Percentiles rank a stretch among this genome's conserved stretches.
These are phyloP conservation scores for Lithospermum erythrorhizon DNA, from an alignment of 257 asterid genomes.

Conservation along the genomic window DNA sequence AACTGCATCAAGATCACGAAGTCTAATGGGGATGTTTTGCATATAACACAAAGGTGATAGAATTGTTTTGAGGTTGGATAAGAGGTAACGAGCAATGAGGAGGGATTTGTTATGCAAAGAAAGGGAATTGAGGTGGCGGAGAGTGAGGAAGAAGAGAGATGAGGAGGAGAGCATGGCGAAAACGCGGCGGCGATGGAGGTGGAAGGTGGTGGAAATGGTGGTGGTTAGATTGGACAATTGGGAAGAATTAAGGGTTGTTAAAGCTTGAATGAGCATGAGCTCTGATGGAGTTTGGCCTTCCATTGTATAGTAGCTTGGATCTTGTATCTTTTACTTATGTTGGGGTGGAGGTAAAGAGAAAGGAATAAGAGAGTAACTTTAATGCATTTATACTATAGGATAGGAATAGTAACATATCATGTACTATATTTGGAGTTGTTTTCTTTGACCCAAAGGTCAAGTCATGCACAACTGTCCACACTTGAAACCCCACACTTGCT, in stretches of 20 bases:
- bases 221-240: constrained; percentile 46
- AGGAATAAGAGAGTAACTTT: not conserved
- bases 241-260: constrained; percentile 47
- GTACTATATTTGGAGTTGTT: not conserved
- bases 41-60: constrained; percentile 20
- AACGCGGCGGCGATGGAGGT: constrained; percentile 57
- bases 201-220: constrained; percentile 57
- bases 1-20: constrained; percentile 62
- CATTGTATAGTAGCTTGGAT: constrained; percentile 35
- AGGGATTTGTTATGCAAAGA: constrained; percentile 65
- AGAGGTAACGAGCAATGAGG: constrained; percentile 70
- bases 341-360: not conserved
- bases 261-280: constrained; percentile 51
- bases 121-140: constrained; percentile 72
- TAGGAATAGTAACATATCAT: no score
- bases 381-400: not conserved
- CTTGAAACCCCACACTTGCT: not conserved
- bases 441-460: not conserved
- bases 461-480: not conserved
- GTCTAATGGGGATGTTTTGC: constrained; percentile 25
- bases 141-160: constrained; percentile 52
- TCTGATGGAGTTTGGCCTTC: constrained; percentile 28
- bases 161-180: constrained; percentile 61
- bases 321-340: not conserved
- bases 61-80: constrained; percentile 36